Evolutionary conservation across 306 rosid species (phyloP), one percentile per base, ranked within the genome.

Genomic region (Quercus cerris): DNA sequence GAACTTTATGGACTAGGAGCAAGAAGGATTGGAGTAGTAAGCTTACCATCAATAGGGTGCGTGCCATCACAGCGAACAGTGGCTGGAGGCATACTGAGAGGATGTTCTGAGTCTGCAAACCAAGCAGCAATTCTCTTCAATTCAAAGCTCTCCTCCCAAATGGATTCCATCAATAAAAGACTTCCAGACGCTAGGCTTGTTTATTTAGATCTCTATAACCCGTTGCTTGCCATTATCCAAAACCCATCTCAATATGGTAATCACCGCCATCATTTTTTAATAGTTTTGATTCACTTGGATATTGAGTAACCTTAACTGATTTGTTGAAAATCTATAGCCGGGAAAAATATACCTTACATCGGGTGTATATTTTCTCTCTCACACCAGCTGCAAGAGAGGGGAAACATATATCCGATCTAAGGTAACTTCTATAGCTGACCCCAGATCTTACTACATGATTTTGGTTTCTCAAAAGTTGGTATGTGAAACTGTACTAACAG

Each of bases 31-130:
- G 89, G 83, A 25, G 77, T 83, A 8, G 3, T 85, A 2, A 71
- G 83, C 46, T 1, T 77, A 59, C 79, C 83, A 18, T 58, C 89
- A 20, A 69, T 84, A 3, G 89, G 89, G 63, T 88, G 89, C 74
- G 77, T 83, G 9, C 89, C 91, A 56, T 56, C 87, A 18, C 80
- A 83, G 78, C 84, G 93, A 75, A 90, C 93, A 1, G 5, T 87
- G 9, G 6, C 25, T 19, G 90, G 93, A 76, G 93, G 86, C 44
- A 11, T 3, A 4, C 9, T 30, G 6, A 80, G 88, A 73, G 70
- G 71, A 0, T 90, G 97, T 62, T 84, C 77, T 14, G 75, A 74
- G 23, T 23, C 22, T 3, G 58, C 81, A 27, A 92, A 89, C 71
- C 31, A 63, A 55, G 91, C 84, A 69, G 86, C 91, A n/a, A 7